phyloP scores from a whole-genome alignment of 371 early-diverging fungal species.

The Coemansia sp. region DNA sequence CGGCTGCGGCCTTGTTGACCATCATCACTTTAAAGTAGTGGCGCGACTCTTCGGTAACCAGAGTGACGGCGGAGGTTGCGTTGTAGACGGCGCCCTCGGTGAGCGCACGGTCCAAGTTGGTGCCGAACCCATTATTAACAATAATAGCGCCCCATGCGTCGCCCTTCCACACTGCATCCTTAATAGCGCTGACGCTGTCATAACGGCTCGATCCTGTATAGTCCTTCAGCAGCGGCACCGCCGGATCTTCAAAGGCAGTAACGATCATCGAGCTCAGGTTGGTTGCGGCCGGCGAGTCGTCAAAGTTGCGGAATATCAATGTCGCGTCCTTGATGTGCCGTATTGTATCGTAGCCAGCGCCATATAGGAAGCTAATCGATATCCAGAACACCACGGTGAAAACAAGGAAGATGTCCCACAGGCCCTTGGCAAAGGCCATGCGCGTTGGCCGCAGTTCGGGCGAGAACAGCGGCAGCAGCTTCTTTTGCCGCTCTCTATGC shows the following conservation, averaged over 20 bases:
- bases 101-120: conserved; percentile 17
- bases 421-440: conserved; percentile 40
- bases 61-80: conserved; percentile 21
- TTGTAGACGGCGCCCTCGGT: conserved; percentile 20
- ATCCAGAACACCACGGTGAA: conserved; percentile 46
- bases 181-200: conserved; percentile 4
- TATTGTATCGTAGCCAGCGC: conserved; percentile 41
- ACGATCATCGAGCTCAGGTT: conserved; percentile 21
- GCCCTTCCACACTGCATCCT: conserved; percentile 42
- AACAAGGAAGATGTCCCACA: conserved; percentile 33
- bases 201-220: conserved; percentile 7
- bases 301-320: conserved; percentile 34
- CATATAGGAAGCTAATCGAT: conserved; percentile 38
- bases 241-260: conserved; percentile 9
- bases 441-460: conserved; percentile 45
- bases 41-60: conserved; percentile 39
- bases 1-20: conserved; percentile 5
- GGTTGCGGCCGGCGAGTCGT: conserved; percentile 16
- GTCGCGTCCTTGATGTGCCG: conserved; percentile 41
- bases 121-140: conserved; percentile 41
- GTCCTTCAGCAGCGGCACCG: conserved; percentile 20
- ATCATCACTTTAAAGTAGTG: conserved; percentile 39
- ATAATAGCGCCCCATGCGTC: conserved; percentile 36
- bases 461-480: conserved; percentile 41
- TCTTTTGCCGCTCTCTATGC: conserved; percentile 35